Conservation (phyloP, 495 filamentous ascomycete species). For the Neurospora sp. region DNA sequence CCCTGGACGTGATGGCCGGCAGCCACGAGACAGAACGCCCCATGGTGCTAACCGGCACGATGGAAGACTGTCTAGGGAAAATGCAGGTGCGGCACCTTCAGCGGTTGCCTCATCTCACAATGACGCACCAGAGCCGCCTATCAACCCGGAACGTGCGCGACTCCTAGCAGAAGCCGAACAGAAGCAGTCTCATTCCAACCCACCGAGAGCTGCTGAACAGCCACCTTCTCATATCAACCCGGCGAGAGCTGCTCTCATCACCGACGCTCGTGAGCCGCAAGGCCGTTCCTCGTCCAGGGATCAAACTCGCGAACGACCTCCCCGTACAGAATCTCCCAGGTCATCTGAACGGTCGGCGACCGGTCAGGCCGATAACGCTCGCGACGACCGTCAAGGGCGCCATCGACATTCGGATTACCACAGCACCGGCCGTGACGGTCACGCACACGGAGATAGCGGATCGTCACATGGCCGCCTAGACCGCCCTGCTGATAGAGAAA, state of each 20-base stretch:
- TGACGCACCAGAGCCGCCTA: constrained; percentile 29
- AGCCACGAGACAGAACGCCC: constrained; percentile 24
- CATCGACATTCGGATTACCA: constrained; percentile 32
- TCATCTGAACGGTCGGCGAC: constrained; percentile 27
- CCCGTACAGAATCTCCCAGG: constrained; percentile 43
- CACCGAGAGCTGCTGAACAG: constrained; percentile 39
- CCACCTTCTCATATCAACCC: constrained; percentile 40
- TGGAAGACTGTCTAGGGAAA: constrained; percentile 22
- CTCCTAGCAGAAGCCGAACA: constrained; percentile 28
- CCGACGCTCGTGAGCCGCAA: constrained; percentile 23
- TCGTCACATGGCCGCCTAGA: constrained; percentile 16
- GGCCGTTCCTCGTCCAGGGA: constrained; percentile 31
- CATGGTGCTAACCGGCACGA: constrained; percentile 22
- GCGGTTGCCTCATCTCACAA: constrained; percentile 20
- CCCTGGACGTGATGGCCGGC: constrained; percentile 27
- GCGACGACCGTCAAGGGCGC: constrained; percentile 36
- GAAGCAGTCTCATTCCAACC: constrained; percentile 36
- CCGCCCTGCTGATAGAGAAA: constrained; percentile 18
- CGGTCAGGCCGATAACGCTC: constrained; percentile 25
- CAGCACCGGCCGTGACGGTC: constrained; percentile 24
- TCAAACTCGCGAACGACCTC: constrained; percentile 25
- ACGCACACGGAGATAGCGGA: constrained; percentile 20
- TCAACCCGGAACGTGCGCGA: constrained; percentile 35
- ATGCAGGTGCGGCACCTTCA: constrained; percentile 15
- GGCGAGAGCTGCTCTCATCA: constrained; percentile 46